phyloP scores from a whole-genome alignment of 306 rosid species.

The Vigna reflexopilosa region DNA sequence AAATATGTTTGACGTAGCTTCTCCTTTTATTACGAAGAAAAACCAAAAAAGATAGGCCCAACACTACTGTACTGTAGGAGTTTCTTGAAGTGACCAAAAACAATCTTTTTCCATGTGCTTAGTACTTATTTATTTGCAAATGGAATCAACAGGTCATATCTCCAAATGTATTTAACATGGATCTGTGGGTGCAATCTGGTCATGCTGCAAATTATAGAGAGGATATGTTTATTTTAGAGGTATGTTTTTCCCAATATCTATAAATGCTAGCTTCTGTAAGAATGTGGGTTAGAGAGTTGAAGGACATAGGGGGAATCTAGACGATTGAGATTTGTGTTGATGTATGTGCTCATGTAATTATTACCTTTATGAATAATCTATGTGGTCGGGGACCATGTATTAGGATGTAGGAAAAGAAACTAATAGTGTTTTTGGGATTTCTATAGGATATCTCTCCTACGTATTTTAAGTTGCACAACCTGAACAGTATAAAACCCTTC shows the following conservation, averaged over 20 bases:
- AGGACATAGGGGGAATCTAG: background rate
- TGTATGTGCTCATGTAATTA: background rate
- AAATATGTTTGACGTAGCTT: background rate
- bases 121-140: background rate
- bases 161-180: conserved; percentile 95
- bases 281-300: conserved; percentile 7
- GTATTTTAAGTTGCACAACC: conserved; percentile 5
- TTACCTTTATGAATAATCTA: conserved; percentile 2
- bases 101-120: conserved; percentile 27
- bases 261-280: conserved; percentile 13
- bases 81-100: conserved; percentile 35
- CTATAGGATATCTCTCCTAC: conserved; percentile 15
- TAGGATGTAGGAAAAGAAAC: conserved; percentile 4
- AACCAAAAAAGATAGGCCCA: background rate
- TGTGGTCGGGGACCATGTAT: background rate
- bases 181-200: conserved; percentile 94
- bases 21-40: background rate
- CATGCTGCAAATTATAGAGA: conserved; percentile 95
- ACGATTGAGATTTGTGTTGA: conserved; percentile 23
- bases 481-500: conserved; percentile 7
- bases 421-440: conserved; percentile 13
- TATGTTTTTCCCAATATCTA: conserved; percentile 36
- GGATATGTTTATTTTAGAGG: conserved; percentile 94
- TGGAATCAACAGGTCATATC: conserved; percentile 76
- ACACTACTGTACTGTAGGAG: background rate